Conservation (phyloP, 805 yeast species). For the Metschnikowia shivogae region DNA sequence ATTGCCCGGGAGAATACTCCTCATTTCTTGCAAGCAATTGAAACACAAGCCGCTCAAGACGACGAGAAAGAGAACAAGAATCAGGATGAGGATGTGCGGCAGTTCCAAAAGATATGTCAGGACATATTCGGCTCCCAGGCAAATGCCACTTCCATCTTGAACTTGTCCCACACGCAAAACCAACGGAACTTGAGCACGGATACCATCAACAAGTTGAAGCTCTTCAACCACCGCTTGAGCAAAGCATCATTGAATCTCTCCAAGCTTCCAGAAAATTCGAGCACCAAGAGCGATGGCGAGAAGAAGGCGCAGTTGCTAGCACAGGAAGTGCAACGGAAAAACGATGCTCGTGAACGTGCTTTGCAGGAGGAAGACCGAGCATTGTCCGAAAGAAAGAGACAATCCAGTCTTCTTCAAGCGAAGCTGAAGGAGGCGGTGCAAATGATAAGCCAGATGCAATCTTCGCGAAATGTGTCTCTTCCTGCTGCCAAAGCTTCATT, state of each 20-base stretch:
- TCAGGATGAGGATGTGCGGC: slow-evolving; percentile 23
- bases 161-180: slow-evolving; percentile 6
- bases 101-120: slow-evolving; percentile 31
- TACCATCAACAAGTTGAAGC: slow-evolving; percentile 10
- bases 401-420: slow-evolving; percentile 22
- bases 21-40: slow-evolving; percentile 16
- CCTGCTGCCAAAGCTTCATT: slow-evolving; percentile 22
- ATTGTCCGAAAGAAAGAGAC: slow-evolving; percentile 19
- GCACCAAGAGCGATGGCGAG: not conserved
- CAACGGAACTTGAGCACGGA: slow-evolving; percentile 8
- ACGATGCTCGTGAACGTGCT: slow-evolving; percentile 10
- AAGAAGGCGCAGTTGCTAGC: slow-evolving; percentile 21
- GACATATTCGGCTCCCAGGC: slow-evolving; percentile 27
- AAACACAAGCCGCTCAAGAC: slow-evolving; percentile 11
- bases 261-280: slow-evolving; percentile 2
- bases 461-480: slow-evolving; percentile 12
- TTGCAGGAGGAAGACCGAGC: slow-evolving; percentile 6
- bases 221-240: slow-evolving; percentile 12
- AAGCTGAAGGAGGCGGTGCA: slow-evolving; percentile 30
- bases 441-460: slow-evolving; percentile 16
- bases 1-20: slow-evolving; percentile 15
- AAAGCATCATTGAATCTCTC: slow-evolving; percentile 12
- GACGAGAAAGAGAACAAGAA: slow-evolving; percentile 15
- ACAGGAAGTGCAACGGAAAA: slow-evolving; percentile 17
- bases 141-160: slow-evolving; percentile 6